Percentiles rank a stretch among this genome's conserved stretches.
Evolutionary conservation across 2,329 filamentous ascomycete species (phyloP).

Genomic region (Penicillium sp.): DNA sequence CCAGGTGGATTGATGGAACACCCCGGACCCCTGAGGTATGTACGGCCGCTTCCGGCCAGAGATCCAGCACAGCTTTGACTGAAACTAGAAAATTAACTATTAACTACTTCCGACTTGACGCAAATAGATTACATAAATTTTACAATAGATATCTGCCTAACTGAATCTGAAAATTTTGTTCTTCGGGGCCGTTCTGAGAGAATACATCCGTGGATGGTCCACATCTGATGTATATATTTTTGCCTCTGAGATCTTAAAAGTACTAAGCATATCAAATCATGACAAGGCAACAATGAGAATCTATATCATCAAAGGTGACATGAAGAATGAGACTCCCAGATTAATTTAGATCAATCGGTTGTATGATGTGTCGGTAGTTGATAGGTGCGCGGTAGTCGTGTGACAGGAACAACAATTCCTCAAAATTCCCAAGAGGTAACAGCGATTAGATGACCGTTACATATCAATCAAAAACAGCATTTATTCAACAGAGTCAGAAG

Average conservation of each 20-base stretch:
- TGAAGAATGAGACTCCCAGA: neutral
- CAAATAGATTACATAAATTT: constrained; percentile 6
- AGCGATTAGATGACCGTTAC: neutral
- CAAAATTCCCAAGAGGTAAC: neutral
- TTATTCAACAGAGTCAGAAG: neutral
- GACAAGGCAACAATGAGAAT: neutral
- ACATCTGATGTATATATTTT: neutral
- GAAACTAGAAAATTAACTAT: neutral
- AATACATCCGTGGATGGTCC: neutral
- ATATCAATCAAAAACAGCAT: neutral
- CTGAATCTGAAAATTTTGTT: no score
- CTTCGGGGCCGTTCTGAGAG: neutral
- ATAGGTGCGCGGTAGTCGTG: constrained; percentile 21
- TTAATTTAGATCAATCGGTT: constrained; percentile 1
- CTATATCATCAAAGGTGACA: neutral
- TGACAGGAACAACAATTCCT: constrained; percentile 6
- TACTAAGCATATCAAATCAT: no score
- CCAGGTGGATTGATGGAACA: neutral
- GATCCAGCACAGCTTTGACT: neutral
- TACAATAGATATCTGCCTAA: neutral
- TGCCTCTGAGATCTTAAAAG: constrained; percentile 1
- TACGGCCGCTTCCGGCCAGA: constrained; percentile 3
- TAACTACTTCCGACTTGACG: neutral
- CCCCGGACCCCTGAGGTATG: neutral
- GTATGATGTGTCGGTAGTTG: constrained; percentile 20